Conservation (phyloP, 371 early-diverging fungal genomes). For the Neoconidiobolus thromboides region DNA sequence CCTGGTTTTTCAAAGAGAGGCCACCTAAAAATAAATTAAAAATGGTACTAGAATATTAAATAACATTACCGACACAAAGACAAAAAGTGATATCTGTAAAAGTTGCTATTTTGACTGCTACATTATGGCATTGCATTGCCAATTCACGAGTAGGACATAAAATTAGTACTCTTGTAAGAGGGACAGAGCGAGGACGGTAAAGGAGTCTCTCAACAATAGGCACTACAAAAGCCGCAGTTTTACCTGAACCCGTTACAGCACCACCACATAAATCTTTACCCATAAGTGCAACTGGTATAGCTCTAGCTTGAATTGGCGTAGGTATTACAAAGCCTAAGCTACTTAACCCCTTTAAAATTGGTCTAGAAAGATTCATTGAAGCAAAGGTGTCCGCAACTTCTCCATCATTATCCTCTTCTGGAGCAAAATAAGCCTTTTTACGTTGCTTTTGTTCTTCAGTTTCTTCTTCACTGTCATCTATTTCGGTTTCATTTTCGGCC, state of each 20-base stretch:
- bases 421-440: slow-evolving; percentile 55
- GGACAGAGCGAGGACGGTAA: slow-evolving; percentile 57
- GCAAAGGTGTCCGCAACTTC: slow-evolving; percentile 52
- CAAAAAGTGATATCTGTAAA: slow-evolving; percentile 76
- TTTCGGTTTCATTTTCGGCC: slow-evolving; percentile 22
- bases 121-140: slow-evolving; percentile 90
- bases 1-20: slow-evolving; percentile 75
- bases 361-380: slow-evolving; percentile 81
- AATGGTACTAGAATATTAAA: not conserved
- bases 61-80: slow-evolving; percentile 52
- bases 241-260: slow-evolving; percentile 99
- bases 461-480: slow-evolving; percentile 22
- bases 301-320: slow-evolving; percentile 89
- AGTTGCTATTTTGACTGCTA: slow-evolving; percentile 63
- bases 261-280: slow-evolving; percentile 99
- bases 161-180: slow-evolving; percentile 82
- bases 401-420: slow-evolving; percentile 26
- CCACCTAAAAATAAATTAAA: slow-evolving; percentile 44
- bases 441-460: slow-evolving; percentile 22
- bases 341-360: slow-evolving; percentile 82
- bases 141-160: slow-evolving; percentile 99
- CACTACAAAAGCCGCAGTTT: slow-evolving; percentile 95
- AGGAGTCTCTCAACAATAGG: slow-evolving; percentile 92
- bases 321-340: slow-evolving; percentile 82
- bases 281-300: slow-evolving; percentile 91